Base-by-base conservation (phyloP, 2,329 filamentous ascomycete species). In the Arachnomyces sp. region DNA sequence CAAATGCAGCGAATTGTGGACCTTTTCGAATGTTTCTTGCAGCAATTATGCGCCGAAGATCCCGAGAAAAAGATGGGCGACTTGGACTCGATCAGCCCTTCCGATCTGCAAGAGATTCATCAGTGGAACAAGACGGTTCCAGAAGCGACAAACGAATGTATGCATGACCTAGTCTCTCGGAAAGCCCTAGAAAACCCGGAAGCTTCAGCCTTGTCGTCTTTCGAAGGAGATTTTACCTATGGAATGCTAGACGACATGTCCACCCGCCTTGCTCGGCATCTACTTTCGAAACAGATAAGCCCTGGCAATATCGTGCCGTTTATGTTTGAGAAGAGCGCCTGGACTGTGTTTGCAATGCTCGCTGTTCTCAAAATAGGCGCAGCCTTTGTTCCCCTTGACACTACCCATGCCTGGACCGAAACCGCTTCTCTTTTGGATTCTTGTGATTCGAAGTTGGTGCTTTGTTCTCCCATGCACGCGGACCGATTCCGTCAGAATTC, bases 221-320 rank as follows among this genome's bases (percentile, higher is more conserved):
- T 48, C 44, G 53, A 57, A 33, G 51, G 46, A 7, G 39, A 44
- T 29, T 46, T 46, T 17, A 49, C 45, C 15, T 53, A 47, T 38
- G 43, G 42, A 28, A 39, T 49, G 28, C 40, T 51, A 28, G 42
- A 49, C 40, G 30, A 38, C 8, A 43, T 52, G n/a, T 52, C 56
- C 7, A 37, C 36, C 7, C 28, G 32, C 9, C 28, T 48, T 14
- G 43, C 46, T 16, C 32, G 18, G 9, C 18, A 28, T 4, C 37
- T 53, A 8, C 34, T 42, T 18, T 28, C 39, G 2, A 11, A 17
- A 2, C 39, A 42, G 9, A 34, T 47, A 36, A 32, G 34, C 7
- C 40, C 45, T 14, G 47, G 40, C 3, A 18, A 28, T 13, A 38
- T 30, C 9, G 29, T 39, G 4, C 28, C 37, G 21, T 11, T 39